Evolutionary conservation across 2,329 filamentous ascomycete genomes (phyloP), one percentile per base, ranked within the genome.

Genomic region (Fusarium torulosum): DNA sequence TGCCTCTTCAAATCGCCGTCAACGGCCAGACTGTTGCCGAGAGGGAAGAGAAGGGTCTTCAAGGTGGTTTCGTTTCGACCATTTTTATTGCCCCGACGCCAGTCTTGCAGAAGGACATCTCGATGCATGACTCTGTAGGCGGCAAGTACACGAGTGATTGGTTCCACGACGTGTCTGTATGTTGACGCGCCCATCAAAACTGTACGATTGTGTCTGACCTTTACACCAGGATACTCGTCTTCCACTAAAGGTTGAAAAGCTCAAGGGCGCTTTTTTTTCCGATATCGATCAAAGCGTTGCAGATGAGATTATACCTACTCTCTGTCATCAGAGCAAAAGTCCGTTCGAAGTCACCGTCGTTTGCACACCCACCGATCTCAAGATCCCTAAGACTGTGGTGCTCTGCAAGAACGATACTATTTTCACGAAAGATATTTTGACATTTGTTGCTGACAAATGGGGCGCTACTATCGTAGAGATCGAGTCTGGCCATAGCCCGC

Each of bases 401-500:
- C 8, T 71, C 1, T 67, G 65, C 8, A 43, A 42, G 1, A 38
- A 56, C 4, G 65, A 71, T 8, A 38, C 33, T 1, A 44, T 69
- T 3, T 63, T 71, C 5, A 3, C 20, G 0, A 56, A 53, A 27
- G 51, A 66, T 1, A 35, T 59, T 3, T 29, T 66, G 31, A 4
- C 19, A 0, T 35, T 47, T 11, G 27, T 50, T 2, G 67, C 68
- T 3, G 53, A 60, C 2, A 57, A 46, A 15, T 66, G 67, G 61
- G 53, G 57, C 3, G 54, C 57, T 2, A 50, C 15, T 4, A 15
- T 46, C 4, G 3, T 69, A 7, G 67, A 70, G 19, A 46, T 70
- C 0, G 56, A 66, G 14, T 62, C 64, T 7, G 68, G 67, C 0
- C 68, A 71, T n/a, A 71, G 67, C 7, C 64, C 67, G 4, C 69